Base-by-base conservation (phyloP, 169 alveolate genomes). In the Hepatocystis sp. region DNA sequence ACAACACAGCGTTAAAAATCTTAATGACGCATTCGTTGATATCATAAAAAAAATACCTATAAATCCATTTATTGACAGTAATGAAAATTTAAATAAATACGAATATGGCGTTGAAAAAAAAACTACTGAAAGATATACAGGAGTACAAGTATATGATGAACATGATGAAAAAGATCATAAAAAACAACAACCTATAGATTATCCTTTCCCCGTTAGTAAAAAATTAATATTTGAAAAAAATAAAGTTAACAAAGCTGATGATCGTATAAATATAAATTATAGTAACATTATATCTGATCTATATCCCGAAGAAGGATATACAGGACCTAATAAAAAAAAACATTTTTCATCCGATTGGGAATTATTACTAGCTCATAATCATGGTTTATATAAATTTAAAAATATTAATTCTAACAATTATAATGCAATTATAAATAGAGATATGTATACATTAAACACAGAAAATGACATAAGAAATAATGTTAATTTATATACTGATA, bases 341-440 rank as follows among this genome's bases (percentile, higher is more conserved):
- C 84, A 76, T 32, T 88, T 60, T 58, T 85, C 84, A 44, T 52
- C 91, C 27, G 84, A 68, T 4, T 91, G 94, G 94, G 91, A 88
- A 63, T 13, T 84, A 17, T 65, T 60, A 40, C 40, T 91, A 19
- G 91, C 93, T 23, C 67, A 91, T 64, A 88, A 76, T 56, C 86
- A 84, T 58, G 94, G 94, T 15, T 64, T 91, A 21, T 91, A 91
- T 53, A 40, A 46, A 4, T 71, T 71, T 10, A 71, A 71, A 58
- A 71, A 58, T 64, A 47, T 55, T n/a, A n/a, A n/a, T n/a, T n/a
- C n/a, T n/a, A n/a, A n/a, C n/a, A 64, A 71, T 39, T 28, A 71
- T 58, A 71, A 71, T 36, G 58, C 51, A 19, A 71, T 71, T 7
- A 85, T 90, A 2, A 51, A 42, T 30, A 61, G 25, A 60, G 85